phyloP scores from a whole-genome alignment of 495 filamentous ascomycete species.

The Annulohypoxylon stygium region DNA sequence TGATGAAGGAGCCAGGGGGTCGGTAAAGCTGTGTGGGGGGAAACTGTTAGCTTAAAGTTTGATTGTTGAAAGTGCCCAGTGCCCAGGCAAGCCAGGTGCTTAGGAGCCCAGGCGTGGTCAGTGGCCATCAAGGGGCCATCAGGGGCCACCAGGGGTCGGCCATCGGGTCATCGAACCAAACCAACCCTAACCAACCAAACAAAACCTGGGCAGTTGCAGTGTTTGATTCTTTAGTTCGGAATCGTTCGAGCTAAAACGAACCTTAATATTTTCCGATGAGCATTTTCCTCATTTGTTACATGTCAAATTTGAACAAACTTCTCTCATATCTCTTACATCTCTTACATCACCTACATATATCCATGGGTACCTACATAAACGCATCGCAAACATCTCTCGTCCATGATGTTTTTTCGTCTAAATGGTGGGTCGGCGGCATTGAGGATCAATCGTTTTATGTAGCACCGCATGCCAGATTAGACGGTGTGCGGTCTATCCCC shows the following conservation, averaged over 20 bases:
- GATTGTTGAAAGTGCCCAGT: neutral
- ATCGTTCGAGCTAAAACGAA: slow-evolving; percentile 13
- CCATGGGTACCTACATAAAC: neutral
- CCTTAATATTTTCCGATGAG: slow-evolving; percentile 28
- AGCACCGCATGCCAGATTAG: neutral
- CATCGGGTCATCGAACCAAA: slow-evolving; percentile 2
- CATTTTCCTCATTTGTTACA: slow-evolving; percentile 6
- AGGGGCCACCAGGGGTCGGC: neutral
- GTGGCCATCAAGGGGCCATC: too few species aligned
- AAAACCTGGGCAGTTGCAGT: neutral
- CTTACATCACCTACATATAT: neutral
- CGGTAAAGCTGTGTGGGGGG: slow-evolving; percentile 39
- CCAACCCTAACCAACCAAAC: slow-evolving; percentile 1
- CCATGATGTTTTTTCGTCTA: neutral
- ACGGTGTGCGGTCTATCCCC: neutral
- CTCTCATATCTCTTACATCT: too few species aligned
- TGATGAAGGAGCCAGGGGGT: slow-evolving; percentile 40
- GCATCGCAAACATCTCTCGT: neutral
- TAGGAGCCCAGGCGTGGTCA: too few species aligned
- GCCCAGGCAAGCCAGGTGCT: too few species aligned
- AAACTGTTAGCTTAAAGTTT: slow-evolving; percentile 22
- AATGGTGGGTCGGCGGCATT: neutral
- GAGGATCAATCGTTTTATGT: neutral
- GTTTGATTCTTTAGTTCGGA: slow-evolving; percentile 13
- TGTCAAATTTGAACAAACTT: neutral